These are phyloP conservation scores for Rubia tinctorum DNA, from an alignment of 305 asterid species.

Conservation along the genomic window DNA sequence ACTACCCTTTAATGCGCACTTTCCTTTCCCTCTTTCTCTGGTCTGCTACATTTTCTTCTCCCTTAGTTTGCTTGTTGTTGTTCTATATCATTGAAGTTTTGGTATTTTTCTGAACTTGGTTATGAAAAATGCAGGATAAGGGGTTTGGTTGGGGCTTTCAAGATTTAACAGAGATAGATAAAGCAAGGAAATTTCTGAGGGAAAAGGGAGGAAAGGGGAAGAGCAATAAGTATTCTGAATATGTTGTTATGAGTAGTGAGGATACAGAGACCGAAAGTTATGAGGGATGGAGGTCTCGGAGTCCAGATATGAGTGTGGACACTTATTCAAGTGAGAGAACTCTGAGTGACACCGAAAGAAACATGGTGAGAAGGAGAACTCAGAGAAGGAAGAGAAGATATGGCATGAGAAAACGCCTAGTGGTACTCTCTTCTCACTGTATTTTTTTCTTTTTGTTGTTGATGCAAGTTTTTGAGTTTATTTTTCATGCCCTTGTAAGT, in stretches of 20 bases:
- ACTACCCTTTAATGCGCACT: not conserved
- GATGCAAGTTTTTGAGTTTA: no score
- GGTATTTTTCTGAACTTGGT: not conserved
- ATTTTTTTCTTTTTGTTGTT: no score
- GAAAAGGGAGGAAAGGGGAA: not conserved
- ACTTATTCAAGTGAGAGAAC: not conserved
- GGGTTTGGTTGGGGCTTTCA: not conserved
- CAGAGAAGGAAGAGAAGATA: no score
- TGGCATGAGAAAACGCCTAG: not conserved
- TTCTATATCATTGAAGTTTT: no score
- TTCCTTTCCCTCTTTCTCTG: not conserved
- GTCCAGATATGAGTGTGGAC: no score
- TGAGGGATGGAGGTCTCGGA: no score
- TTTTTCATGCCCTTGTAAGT: no score
- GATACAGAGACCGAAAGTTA: no score
- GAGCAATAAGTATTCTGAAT: not conserved
- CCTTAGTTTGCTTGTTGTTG: no score
- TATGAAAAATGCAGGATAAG: not conserved
- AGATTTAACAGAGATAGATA: not conserved
- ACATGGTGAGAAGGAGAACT: no score
- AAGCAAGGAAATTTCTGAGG: not conserved
- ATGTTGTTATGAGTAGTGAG: not conserved
- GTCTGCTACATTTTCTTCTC: not conserved
- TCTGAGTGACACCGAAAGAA: not conserved
- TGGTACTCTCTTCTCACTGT: not conserved